Conservation (phyloP, 2,329 filamentous ascomycete species). For the Colletotrichum sansevieriae region DNA sequence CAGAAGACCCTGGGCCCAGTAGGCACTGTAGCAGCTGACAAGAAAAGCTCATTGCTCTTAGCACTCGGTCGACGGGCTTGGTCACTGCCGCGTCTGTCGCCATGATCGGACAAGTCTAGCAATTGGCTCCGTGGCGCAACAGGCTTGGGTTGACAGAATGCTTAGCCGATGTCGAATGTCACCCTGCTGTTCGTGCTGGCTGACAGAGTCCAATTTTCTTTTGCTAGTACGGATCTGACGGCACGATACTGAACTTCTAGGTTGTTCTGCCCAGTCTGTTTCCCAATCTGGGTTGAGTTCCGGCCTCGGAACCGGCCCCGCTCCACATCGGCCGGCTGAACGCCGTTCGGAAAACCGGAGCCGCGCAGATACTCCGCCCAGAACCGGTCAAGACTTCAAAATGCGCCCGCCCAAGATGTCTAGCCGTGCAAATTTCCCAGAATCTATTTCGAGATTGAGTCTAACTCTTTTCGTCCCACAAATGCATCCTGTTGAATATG, state of each 20-base stretch:
- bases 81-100: neutral
- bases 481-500: neutral
- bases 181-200: neutral
- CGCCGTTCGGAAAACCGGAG: constrained; percentile 6
- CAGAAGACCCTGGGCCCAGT: constrained; percentile 28
- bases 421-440: no score
- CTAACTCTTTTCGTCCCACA: neutral
- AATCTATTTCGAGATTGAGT: neutral
- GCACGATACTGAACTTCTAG: neutral
- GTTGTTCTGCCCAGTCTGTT: neutral
- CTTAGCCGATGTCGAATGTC: constrained; percentile 12
- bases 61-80: neutral
- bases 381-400: neutral
- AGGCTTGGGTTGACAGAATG: constrained; percentile 18
- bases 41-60: constrained; percentile 4
- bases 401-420: no score
- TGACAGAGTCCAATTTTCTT: neutral
- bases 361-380: neutral
- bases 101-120: constrained; percentile 11
- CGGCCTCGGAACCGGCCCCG: neutral
- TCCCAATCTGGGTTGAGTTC: neutral
- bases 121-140: constrained; percentile 12
- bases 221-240: neutral
- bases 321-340: neutral
- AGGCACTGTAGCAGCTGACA: constrained; percentile 14